Evolutionary conservation across 148 eudicot species (phyloP).

Genomic region (Silene uniflora): DNA sequence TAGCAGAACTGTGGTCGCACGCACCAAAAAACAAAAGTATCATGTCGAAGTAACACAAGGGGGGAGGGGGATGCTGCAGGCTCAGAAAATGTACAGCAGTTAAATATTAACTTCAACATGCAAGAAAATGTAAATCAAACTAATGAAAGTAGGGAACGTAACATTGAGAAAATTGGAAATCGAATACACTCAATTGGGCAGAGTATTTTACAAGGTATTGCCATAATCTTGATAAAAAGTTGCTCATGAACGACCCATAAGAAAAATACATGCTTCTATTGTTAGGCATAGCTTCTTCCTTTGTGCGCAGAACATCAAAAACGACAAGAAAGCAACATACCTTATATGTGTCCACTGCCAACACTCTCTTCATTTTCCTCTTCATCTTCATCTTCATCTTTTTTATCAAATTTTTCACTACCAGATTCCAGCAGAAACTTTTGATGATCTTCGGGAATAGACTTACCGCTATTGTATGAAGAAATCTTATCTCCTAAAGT

Average conservation of each 20-base stretch:
- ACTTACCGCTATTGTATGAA: slow-evolving; percentile 4
- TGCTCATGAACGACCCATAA: not conserved
- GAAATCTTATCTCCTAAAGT: slow-evolving; percentile 34
- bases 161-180: not conserved
- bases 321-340: slow-evolving; percentile 12
- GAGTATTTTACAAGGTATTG: not conserved
- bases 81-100: not conserved
- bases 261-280: not conserved
- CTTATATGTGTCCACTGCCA: slow-evolving; percentile 42
- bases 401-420: slow-evolving; percentile 27
- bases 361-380: slow-evolving; percentile 20
- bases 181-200: not conserved
- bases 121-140: slow-evolving; percentile 2
- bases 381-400: slow-evolving; percentile 35
- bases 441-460: slow-evolving; percentile 23
- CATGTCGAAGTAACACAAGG: not conserved
- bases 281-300: not conserved
- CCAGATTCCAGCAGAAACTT: slow-evolving; percentile 31
- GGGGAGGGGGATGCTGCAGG: not conserved
- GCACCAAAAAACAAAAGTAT: not conserved
- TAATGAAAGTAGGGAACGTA: not conserved
- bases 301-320: not conserved
- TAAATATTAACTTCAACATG: not conserved
- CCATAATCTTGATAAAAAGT: not conserved
- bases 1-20: not conserved